Evolutionary conservation across 148 eudicot species (phyloP).

Genomic region (Amaranthus cruentus): DNA sequence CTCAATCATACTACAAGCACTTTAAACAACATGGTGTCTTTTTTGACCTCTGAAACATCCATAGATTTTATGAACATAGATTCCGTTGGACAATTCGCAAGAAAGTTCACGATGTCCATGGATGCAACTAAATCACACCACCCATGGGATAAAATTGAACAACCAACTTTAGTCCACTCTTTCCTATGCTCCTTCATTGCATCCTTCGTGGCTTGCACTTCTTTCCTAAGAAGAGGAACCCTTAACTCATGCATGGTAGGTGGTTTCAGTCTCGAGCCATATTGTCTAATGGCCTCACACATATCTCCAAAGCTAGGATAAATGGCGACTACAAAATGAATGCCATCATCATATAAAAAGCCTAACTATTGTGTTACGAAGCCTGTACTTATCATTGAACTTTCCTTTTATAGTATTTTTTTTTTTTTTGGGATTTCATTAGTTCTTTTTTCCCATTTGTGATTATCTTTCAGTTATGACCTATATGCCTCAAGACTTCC

Average conservation of each 20-base stretch:
- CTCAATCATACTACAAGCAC: conserved; percentile 10
- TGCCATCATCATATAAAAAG: conserved; percentile 14
- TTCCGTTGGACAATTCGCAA: conserved; percentile 5
- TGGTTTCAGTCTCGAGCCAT: conserved; percentile 10
- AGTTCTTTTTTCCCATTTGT: background rate
- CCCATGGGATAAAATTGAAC: conserved; percentile 14
- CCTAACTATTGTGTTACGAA: background rate
- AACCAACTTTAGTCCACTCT: conserved; percentile 4
- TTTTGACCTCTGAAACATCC: conserved; percentile 10
- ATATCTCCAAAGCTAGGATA: conserved; percentile 10
- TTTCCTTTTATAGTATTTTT: background rate
- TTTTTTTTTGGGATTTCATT: background rate
- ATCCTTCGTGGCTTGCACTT: background rate
- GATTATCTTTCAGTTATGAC: conserved; percentile 71
- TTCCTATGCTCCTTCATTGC: background rate
- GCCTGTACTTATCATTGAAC: background rate
- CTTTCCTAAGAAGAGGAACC: conserved; percentile 5
- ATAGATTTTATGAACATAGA: conserved; percentile 13
- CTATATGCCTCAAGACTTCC: conserved; percentile 97
- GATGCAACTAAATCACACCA: conserved; percentile 9
- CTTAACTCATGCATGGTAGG: conserved; percentile 14
- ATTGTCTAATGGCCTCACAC: conserved; percentile 8
- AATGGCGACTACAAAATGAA: conserved; percentile 12
- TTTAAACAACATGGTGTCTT: conserved; percentile 9
- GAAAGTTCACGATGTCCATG: conserved; percentile 9